Conservation (phyloP, 2,329 filamentous ascomycete species). For the Alternaria sp. region DNA sequence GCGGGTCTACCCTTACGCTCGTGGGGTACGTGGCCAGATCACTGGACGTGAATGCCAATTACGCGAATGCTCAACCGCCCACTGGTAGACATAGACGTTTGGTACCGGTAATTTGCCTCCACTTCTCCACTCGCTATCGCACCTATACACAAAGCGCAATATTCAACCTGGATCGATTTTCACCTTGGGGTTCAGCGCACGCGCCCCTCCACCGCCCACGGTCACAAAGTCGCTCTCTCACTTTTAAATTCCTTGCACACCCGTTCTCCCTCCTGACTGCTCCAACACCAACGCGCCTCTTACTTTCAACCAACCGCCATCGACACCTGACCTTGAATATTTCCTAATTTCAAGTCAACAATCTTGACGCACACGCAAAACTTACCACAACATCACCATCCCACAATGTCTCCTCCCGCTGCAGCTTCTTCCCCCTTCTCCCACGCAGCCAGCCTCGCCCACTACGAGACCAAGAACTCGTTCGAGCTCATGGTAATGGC, state of each 20-base stretch:
- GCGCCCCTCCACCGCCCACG: background rate
- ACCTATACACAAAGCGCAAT: background rate
- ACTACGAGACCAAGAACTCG: background rate
- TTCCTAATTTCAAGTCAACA: background rate
- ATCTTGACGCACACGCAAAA: background rate
- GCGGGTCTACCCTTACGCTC: background rate
- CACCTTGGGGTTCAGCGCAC: background rate
- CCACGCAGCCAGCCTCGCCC: background rate
- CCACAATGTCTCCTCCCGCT: background rate
- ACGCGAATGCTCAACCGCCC: background rate
- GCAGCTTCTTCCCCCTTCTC: background rate
- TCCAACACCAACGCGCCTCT: background rate
- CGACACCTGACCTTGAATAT: background rate
- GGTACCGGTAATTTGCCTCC: background rate
- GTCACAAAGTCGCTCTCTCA: background rate
- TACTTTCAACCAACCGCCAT: background rate
- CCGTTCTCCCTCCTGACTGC: background rate
- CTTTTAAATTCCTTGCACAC: background rate
- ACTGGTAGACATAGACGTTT: background rate
- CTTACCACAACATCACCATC: background rate
- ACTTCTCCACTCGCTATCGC: background rate
- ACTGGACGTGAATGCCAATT: background rate
- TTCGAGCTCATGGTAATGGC: background rate
- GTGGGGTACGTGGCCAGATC: background rate
- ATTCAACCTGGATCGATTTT: background rate